Evolutionary conservation across 2,329 filamentous ascomycete genomes (phyloP), one percentile per base, ranked within the genome.

Genomic region (Pleochaeta shiraiana): DNA sequence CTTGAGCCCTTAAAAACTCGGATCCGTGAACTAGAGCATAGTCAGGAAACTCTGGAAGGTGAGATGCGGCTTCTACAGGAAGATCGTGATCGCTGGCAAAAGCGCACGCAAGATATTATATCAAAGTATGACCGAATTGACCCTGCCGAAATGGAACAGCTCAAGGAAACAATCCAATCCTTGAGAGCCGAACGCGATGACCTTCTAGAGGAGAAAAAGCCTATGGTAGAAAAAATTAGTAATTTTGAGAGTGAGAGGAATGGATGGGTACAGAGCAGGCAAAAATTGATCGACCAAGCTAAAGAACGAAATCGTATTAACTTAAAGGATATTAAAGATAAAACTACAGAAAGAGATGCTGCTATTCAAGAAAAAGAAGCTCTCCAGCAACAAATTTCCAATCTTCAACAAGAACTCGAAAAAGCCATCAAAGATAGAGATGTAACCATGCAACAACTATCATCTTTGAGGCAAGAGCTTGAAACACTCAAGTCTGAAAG

Each of bases 101-200:
- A 96, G 78, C 86, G 93, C 28, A 95, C 90, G 1, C 90, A 97
- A 72, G 89, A 95, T 69, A 96, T 98, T 67, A 82, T 98, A 63
- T 90, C 90, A 68, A 96, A 95, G 73, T 96, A 97, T 72, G 91
- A 95, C 69, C 88, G 92, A 65, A 89, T 95, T 63, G 93, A 98
- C 72, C 92, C 93, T 53, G 89, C 88, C 2, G 92, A 97, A 72
- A 82, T 96, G 72, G 92, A 97, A 70, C 85, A 87, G 66, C 80
- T 98, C 65, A 95, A 93, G 76, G 83, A 87, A 71, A 85, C 85
- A 66, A 82, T 96, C 64, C 76, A 83, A 6, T 76, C 76, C 1
- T 76, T 91, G 12, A 80, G 89, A 72, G 76, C 78, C 33, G 86
- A 91, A 71, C 81, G 84, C 7, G 80, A 87, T 68, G 69, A 77